Percentiles rank a stretch among this genome's conserved stretches.
Evolutionary conservation across 106 monocot species (phyloP).

Genomic region (Dendrobium nobile): DNA sequence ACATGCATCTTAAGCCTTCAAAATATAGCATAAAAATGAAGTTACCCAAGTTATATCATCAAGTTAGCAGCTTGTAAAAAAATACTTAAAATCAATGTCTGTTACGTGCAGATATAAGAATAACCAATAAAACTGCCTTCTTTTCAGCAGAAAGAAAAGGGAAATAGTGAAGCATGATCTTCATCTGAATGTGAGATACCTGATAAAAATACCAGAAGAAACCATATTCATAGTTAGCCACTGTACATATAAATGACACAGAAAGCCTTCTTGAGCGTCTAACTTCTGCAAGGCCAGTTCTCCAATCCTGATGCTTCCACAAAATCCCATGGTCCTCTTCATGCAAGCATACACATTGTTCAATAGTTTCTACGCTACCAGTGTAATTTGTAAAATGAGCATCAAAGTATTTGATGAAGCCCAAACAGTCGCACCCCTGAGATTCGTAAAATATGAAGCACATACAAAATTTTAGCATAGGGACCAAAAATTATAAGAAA

Average conservation of each 20-base stretch:
- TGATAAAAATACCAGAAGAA: conserved; percentile 96
- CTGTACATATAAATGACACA: conserved; percentile 90
- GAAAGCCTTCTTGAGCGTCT: conserved; percentile 78
- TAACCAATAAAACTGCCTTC: neutral
- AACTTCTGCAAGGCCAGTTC: conserved; percentile 91
- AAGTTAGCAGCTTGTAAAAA: neutral
- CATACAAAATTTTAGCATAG: neutral
- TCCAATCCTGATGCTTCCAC: conserved; percentile 98
- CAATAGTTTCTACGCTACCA: conserved; percentile 89
- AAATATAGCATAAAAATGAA: neutral
- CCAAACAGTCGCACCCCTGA: conserved; percentile 89
- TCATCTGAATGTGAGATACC: conserved; percentile 28
- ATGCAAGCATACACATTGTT: conserved; percentile 92
- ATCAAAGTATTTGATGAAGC: conserved; percentile 88
- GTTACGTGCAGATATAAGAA: neutral
- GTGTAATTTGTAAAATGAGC: conserved; percentile 93
- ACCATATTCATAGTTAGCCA: conserved; percentile 93
- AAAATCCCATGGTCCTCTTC: conserved; percentile 90
- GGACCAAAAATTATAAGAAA: neutral
- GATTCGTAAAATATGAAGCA: neutral
- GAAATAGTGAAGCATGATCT: neutral
- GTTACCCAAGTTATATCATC: neutral
- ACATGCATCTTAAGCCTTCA: neutral
- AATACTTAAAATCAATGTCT: neutral
- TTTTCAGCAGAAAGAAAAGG: neutral